Evolutionary conservation across 345 rosid species (phyloP).

Genomic region (Camelina sativa): DNA sequence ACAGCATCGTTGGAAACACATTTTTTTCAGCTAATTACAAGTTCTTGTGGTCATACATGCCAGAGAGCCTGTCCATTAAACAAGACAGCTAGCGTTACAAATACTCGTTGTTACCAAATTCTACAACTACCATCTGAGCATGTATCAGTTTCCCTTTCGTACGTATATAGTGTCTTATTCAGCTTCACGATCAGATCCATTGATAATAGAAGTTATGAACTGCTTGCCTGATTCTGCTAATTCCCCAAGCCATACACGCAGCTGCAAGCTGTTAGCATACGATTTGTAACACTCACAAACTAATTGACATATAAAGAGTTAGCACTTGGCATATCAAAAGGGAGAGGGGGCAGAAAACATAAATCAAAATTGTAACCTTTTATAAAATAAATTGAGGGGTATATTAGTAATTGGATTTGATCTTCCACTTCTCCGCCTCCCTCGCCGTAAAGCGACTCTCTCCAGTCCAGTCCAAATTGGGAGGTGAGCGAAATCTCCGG

Average conservation of each 20-base stretch:
- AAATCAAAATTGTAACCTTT: no score
- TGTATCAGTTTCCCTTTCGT: conserved; percentile 61
- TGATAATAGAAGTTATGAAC: no score
- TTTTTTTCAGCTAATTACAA: not conserved
- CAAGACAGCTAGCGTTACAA: conserved; percentile 40
- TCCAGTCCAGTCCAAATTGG: conserved; percentile 36
- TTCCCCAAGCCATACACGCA: no score
- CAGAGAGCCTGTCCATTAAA: conserved; percentile 26
- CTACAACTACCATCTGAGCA: conserved; percentile 67
- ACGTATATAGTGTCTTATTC: no score
- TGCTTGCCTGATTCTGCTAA: no score
- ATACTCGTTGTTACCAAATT: conserved; percentile 52
- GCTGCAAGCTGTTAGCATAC: no score
- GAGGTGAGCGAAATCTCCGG: conserved; percentile 37
- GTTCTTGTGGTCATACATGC: conserved; percentile 26
- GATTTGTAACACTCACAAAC: no score
- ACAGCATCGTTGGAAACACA: not conserved
- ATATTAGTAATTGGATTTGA: conserved; percentile 14
- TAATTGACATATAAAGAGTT: no score
- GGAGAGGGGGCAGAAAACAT: no score
- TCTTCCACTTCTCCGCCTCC: not conserved
- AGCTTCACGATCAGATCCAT: no score
- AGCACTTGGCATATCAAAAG: no score
- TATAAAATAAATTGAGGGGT: conserved; percentile 7
- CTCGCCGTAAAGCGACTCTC: conserved; percentile 23